phyloP scores from a whole-genome alignment of 306 rosid species.

The Lablab purpureus region DNA sequence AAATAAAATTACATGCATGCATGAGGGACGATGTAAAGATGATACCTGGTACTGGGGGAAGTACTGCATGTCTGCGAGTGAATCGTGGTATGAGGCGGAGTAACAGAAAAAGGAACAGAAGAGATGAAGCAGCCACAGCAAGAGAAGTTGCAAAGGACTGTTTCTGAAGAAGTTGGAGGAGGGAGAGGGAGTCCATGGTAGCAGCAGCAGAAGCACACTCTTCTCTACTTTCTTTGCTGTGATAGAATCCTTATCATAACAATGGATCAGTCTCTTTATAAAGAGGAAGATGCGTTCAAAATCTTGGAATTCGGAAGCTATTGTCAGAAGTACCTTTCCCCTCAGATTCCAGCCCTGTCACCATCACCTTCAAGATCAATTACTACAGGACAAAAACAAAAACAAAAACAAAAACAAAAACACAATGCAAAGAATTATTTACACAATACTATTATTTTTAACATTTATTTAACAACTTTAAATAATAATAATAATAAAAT shows the following conservation, averaged over 20 bases:
- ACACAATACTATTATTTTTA: no score
- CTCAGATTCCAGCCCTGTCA: no score
- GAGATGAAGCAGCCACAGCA: conserved; percentile 59
- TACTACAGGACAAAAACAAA: no score
- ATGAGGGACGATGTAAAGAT: no score
- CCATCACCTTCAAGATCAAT: no score
- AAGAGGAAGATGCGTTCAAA: neutral
- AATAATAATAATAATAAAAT: no score
- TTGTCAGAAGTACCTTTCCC: neutral
- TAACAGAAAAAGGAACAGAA: conserved; percentile 39
- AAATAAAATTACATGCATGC: neutral
- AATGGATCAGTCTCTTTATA: neutral
- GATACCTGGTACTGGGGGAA: conserved; percentile 76
- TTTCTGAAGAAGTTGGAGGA: neutral
- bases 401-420: no score
- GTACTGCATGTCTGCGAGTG: conserved; percentile 36
- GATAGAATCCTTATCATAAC: no score
- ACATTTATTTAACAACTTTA: no score
- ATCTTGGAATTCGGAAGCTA: neutral
- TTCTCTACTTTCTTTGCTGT: neutral
- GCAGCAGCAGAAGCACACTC: neutral
- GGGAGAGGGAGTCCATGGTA: neutral
- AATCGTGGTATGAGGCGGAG: neutral
- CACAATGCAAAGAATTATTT: no score
- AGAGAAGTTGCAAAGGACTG: conserved; percentile 30